These are phyloP conservation scores for Pythium chondricola DNA, from an alignment of 352 stramenopile genomes.

Conservation along the genomic window DNA sequence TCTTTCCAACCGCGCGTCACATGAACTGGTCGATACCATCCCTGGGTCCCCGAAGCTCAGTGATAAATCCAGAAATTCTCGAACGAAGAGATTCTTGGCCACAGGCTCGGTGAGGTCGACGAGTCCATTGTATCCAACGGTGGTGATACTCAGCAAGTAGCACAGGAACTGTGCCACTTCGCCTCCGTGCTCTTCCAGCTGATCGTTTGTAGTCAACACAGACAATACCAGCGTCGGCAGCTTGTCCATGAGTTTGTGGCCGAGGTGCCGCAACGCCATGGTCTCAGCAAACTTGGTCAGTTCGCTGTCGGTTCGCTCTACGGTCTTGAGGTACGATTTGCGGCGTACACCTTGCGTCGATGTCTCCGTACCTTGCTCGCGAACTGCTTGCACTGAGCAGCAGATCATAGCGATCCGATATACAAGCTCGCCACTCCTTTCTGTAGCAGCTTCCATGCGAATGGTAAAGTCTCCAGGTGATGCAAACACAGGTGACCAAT, in stretches of 20 bases:
- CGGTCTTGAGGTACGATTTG: slow-evolving; percentile 62
- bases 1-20: slow-evolving; percentile 62
- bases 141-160: slow-evolving; percentile 60
- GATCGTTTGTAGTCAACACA: slow-evolving; percentile 19
- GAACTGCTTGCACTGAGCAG: slow-evolving; percentile 42
- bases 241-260: slow-evolving; percentile 51
- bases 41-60: slow-evolving; percentile 41
- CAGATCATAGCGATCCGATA: slow-evolving; percentile 58
- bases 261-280: slow-evolving; percentile 57
- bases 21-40: slow-evolving; percentile 63
- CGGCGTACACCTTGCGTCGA: slow-evolving; percentile 29
- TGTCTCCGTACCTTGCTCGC: slow-evolving; percentile 30
- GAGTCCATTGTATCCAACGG: slow-evolving; percentile 62
- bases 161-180: slow-evolving; percentile 47
- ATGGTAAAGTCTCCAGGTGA: slow-evolving; percentile 73
- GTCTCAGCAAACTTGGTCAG: slow-evolving; percentile 44
- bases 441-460: slow-evolving; percentile 43
- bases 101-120: slow-evolving; percentile 51
- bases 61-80: slow-evolving; percentile 63
- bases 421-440: slow-evolving; percentile 32
- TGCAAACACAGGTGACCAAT: slow-evolving; percentile 70
- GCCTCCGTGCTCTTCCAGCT: slow-evolving; percentile 49
- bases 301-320: slow-evolving; percentile 48
- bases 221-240: slow-evolving; percentile 28
- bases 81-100: slow-evolving; percentile 51